phyloP scores from a whole-genome alignment of 495 filamentous ascomycete species.

The Neurospora terricola region DNA sequence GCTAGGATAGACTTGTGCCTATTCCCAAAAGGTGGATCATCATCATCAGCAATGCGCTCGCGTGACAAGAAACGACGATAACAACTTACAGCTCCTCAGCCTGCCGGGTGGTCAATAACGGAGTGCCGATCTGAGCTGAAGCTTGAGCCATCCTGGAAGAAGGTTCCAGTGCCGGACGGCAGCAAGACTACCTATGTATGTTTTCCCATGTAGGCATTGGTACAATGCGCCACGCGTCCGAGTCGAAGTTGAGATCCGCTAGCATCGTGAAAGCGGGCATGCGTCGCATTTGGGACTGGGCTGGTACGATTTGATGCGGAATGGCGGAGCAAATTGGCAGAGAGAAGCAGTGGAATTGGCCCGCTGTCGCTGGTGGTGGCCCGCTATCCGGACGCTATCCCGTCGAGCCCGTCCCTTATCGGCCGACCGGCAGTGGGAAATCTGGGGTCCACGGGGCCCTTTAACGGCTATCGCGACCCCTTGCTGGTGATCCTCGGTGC shows the following conservation, averaged over 20 bases:
- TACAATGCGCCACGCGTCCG: background rate
- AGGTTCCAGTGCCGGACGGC: background rate
- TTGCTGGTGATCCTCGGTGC: background rate
- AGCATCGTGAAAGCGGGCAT: background rate
- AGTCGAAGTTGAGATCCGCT: background rate
- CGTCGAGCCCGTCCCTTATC: background rate
- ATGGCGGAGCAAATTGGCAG: background rate
- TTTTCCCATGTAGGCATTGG: background rate
- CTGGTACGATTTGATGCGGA: background rate
- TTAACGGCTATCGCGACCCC: background rate
- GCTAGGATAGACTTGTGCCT: slow-evolving; percentile 85
- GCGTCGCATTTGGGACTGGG: background rate
- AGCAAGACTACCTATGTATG: background rate
- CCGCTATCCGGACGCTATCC: background rate
- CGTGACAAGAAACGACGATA: background rate
- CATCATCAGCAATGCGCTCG: background rate
- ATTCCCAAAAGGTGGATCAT: background rate
- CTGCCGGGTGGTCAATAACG: slow-evolving; percentile 54
- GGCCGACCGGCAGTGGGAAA: background rate
- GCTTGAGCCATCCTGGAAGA: background rate
- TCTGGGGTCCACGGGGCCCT: background rate
- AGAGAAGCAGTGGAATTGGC: background rate
- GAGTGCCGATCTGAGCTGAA: background rate
- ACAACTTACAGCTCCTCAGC: slow-evolving; percentile 70
- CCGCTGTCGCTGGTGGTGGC: background rate